Evolutionary conservation across 169 alveolate genomes (phyloP).

Genomic region (Plasmodium reichenowi): DNA sequence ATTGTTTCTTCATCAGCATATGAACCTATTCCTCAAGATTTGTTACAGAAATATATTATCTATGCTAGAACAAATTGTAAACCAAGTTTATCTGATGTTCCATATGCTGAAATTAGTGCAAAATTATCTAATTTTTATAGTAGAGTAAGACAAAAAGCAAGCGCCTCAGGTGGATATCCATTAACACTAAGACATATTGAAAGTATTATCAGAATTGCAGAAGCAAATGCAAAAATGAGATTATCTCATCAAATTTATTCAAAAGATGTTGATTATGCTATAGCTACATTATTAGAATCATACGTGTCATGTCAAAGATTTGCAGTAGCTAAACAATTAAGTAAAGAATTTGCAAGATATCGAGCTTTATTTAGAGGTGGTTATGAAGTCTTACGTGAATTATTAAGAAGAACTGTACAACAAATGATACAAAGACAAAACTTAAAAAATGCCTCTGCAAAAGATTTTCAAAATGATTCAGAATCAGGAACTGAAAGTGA

Average conservation of each 20-base stretch:
- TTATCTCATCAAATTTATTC: conserved; percentile 95
- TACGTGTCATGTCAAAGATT: conserved; percentile 95
- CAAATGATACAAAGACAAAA: conserved; percentile 80
- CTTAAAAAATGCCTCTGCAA: conserved; percentile 77
- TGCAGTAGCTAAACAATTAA: conserved; percentile 93
- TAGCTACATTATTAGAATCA: conserved; percentile 96
- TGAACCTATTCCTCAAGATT: conserved; percentile 93
- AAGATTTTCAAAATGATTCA: conserved; percentile 76
- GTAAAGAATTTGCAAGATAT: conserved; percentile 89
- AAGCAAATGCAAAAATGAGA: conserved; percentile 97
- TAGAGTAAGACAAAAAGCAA: conserved; percentile 95
- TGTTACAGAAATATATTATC: conserved; percentile 95
- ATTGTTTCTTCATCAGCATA: conserved; percentile 86
- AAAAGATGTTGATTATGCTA: conserved; percentile 97
- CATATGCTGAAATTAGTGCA: conserved; percentile 85
- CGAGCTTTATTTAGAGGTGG: conserved; percentile 89
- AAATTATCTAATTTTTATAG: conserved; percentile 92
- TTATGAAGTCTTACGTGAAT: conserved; percentile 87
- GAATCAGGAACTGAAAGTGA: conserved; percentile 79
- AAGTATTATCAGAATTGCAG: conserved; percentile 96
- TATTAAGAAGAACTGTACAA: conserved; percentile 83
- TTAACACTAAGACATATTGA: conserved; percentile 98
- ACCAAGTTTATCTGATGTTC: conserved; percentile 84
- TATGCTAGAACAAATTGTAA: conserved; percentile 96
- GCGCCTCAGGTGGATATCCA: conserved; percentile 97